Conservation (phyloP, 179 eudicot species). For the Spinacia oleracea region DNA sequence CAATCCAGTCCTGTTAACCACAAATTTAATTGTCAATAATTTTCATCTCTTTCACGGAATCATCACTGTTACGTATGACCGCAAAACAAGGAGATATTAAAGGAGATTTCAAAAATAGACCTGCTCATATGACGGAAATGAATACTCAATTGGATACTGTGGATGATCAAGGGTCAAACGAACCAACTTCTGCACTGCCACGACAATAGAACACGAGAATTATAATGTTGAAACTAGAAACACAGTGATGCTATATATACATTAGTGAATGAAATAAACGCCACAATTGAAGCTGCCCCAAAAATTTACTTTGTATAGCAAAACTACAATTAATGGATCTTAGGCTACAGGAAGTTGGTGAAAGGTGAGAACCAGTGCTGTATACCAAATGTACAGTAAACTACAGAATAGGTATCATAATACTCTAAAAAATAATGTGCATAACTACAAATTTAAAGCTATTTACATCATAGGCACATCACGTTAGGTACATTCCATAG, state of each 20-base stretch:
- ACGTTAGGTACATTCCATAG: neutral
- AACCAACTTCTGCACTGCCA: constrained; percentile 76
- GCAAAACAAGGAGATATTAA: constrained; percentile 3
- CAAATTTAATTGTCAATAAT: neutral
- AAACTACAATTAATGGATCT: neutral
- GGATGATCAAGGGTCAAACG: constrained; percentile 72
- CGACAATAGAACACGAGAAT: constrained; percentile 25
- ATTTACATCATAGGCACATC: neutral
- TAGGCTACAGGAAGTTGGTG: neutral
- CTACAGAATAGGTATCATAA: neutral
- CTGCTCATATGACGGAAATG: constrained; percentile 83
- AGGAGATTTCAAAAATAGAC: constrained; percentile 36
- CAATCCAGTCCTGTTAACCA: constrained; percentile 69
- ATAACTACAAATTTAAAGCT: neutral
- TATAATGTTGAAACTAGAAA: constrained; percentile 13
- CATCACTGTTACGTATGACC: neutral
- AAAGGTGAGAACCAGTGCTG: neutral
- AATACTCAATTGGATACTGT: constrained; percentile 53
- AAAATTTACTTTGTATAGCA: neutral
- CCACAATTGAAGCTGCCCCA: neutral
- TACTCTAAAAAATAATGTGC: neutral
- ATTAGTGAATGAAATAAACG: neutral
- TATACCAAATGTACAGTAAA: neutral
- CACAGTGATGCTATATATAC: neutral
- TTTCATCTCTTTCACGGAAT: neutral